These are phyloP conservation scores for Panellus pusillus DNA, from an alignment of 768 basidiomycete species.

Conservation along the genomic window DNA sequence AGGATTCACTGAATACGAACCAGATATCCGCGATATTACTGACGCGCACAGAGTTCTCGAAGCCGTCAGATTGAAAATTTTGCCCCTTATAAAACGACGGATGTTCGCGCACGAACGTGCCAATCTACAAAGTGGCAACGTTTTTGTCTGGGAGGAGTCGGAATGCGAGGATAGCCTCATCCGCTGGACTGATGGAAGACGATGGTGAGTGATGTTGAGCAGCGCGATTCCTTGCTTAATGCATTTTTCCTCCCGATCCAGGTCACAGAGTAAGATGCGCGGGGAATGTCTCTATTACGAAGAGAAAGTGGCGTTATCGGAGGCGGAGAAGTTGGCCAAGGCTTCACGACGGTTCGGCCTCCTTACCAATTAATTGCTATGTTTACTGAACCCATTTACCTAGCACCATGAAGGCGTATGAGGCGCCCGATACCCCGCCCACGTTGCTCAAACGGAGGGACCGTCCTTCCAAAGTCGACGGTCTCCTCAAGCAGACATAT, in stretches of 20 bases:
- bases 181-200: constrained; percentile 65
- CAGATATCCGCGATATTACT: constrained; percentile 58
- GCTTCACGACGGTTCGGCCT: constrained; percentile 49
- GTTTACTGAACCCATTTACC: no score
- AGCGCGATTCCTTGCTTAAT: no score
- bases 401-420: constrained; percentile 48
- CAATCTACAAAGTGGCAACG: constrained; percentile 51
- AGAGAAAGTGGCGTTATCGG: constrained; percentile 59
- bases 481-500: constrained; percentile 66
- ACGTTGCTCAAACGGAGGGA: constrained; percentile 54
- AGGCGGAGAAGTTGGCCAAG: constrained; percentile 59
- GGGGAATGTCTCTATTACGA: constrained; percentile 66
- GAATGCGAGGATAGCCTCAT: constrained; percentile 49
- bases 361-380: neutral
- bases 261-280: constrained; percentile 68
- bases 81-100: constrained; percentile 56
- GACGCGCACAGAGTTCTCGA: constrained; percentile 61
- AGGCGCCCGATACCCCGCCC: constrained; percentile 43
- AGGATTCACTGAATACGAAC: neutral
- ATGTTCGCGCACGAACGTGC: constrained; percentile 53
- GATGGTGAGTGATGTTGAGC: constrained; percentile 41
- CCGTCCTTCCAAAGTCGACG: constrained; percentile 57
- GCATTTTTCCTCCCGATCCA: constrained; percentile 20
- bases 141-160: constrained; percentile 71
- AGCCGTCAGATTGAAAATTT: constrained; percentile 54